Evolutionary conservation across 768 basidiomycete species (phyloP).

Genomic region (Hebeloma cylindrosporum): DNA sequence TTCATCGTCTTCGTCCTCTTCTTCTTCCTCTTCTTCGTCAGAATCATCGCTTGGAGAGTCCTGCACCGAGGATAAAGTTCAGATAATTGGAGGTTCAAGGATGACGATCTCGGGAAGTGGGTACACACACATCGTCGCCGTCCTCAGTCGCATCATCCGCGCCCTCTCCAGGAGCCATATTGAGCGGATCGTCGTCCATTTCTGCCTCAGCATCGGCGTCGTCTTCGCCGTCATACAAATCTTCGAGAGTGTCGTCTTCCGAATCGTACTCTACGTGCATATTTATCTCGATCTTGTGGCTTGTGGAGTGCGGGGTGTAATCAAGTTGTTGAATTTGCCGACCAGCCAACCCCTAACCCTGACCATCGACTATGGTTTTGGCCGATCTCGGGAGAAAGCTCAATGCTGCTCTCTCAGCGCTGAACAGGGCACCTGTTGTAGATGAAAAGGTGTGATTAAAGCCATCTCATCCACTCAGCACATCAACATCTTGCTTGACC

Average conservation of each 20-base stretch:
- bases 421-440: conserved; percentile 81
- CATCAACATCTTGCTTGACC: conserved; percentile 1
- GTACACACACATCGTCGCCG: conserved; percentile 64
- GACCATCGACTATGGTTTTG: conserved; percentile 73
- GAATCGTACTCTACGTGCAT: conserved; percentile 36
- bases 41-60: conserved; percentile 63
- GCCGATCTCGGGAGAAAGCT: conserved; percentile 93
- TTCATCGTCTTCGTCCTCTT: conserved; percentile 28
- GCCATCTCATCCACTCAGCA: conserved; percentile 4
- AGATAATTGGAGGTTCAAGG: background rate
- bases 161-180: conserved; percentile 45
- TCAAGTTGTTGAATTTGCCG: conserved; percentile 6
- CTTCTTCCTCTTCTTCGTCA: conserved; percentile 41
- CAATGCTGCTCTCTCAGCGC: conserved; percentile 89
- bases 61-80: conserved; percentile 3
- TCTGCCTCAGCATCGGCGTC: conserved; percentile 59
- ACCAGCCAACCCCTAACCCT: conserved; percentile 10
- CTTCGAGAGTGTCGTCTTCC: conserved; percentile 47
- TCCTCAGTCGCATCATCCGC: conserved; percentile 64
- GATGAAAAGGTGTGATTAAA: conserved; percentile 77
- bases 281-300: conserved; percentile 3
- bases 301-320: background rate
- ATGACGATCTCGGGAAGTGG: conserved; percentile 5
- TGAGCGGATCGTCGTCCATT: conserved; percentile 15
- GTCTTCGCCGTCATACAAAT: conserved; percentile 51